Conservation (phyloP, 1,139 yeast genomes). For the Blastobotrys arbuscula region DNA sequence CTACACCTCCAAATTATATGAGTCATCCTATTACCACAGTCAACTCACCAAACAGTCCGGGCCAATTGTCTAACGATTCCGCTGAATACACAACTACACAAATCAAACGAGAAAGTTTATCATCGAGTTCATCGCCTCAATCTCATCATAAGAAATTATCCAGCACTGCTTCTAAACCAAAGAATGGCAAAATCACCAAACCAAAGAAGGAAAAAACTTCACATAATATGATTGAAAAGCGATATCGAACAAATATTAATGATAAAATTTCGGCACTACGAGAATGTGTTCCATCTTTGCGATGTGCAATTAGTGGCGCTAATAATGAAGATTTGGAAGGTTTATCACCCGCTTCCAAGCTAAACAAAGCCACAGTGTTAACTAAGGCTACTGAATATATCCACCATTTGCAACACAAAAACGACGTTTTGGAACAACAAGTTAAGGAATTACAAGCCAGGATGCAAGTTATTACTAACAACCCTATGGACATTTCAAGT, state of each 20-base stretch:
- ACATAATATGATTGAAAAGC: constrained; percentile 77
- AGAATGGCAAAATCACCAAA: constrained; percentile 29
- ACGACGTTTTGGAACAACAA: constrained; percentile 51
- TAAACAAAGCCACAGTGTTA: constrained; percentile 84
- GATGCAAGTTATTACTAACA: constrained; percentile 3
- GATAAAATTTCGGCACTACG: constrained; percentile 64
- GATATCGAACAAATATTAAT: constrained; percentile 71
- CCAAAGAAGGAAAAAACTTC: constrained; percentile 50
- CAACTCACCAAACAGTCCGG: constrained; percentile 5
- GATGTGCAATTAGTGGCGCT: constrained; percentile 34
- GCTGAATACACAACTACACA: neutral
- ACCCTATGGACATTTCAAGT: neutral
- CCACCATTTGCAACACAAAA: constrained; percentile 69
- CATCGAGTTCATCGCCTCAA: neutral
- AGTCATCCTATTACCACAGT: neutral
- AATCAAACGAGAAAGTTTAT: constrained; percentile 6
- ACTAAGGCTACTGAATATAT: constrained; percentile 90
- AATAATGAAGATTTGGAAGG: constrained; percentile 61
- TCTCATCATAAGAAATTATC: neutral
- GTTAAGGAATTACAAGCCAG: constrained; percentile 39
- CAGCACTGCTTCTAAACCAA: constrained; percentile 20
- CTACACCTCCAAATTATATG: constrained; percentile 11
- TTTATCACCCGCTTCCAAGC: constrained; percentile 75
- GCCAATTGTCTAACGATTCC: constrained; percentile 4
- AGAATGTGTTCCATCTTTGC: constrained; percentile 65